phyloP scores from a whole-genome alignment of 2,329 filamentous ascomycete genomes.

The Sordariomycetes sp. region DNA sequence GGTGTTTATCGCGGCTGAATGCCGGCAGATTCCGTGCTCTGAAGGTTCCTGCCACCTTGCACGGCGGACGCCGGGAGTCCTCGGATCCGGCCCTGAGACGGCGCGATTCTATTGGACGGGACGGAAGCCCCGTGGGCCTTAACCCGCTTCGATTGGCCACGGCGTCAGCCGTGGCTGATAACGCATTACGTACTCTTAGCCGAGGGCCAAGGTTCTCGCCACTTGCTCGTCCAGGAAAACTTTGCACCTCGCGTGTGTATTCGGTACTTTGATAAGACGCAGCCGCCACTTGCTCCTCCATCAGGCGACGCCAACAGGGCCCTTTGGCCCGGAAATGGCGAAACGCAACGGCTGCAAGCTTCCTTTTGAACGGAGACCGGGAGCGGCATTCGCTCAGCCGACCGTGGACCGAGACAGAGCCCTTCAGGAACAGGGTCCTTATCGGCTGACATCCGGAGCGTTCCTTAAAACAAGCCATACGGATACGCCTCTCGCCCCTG shows the following conservation, averaged over 20 bases:
- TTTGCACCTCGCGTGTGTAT: not conserved
- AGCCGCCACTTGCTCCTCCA: not conserved
- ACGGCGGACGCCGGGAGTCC: not conserved
- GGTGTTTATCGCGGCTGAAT: slow-evolving; percentile 1
- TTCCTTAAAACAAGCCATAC: not conserved
- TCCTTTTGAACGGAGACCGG: not conserved
- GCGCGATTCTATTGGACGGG: not conserved
- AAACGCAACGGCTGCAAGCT: not conserved
- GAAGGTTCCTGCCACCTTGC: not conserved
- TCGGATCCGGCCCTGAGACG: not conserved
- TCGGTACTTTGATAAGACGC: not conserved
- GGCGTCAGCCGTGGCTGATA: not conserved
- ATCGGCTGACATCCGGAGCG: not conserved
- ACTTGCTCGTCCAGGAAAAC: not conserved
- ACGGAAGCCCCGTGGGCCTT: not conserved
- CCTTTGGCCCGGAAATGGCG: not conserved
- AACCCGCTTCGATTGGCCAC: not conserved
- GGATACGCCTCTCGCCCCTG: no score
- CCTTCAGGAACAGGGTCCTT: not conserved
- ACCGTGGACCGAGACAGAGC: not conserved
- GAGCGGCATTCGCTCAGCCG: not conserved
- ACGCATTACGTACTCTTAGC: not conserved
- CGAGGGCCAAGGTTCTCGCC: not conserved
- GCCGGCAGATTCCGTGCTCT: not conserved
- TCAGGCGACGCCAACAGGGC: not conserved